phyloP scores from a whole-genome alignment of 2,329 filamentous ascomycete species.

The Chrysosporium keratinophilum region DNA sequence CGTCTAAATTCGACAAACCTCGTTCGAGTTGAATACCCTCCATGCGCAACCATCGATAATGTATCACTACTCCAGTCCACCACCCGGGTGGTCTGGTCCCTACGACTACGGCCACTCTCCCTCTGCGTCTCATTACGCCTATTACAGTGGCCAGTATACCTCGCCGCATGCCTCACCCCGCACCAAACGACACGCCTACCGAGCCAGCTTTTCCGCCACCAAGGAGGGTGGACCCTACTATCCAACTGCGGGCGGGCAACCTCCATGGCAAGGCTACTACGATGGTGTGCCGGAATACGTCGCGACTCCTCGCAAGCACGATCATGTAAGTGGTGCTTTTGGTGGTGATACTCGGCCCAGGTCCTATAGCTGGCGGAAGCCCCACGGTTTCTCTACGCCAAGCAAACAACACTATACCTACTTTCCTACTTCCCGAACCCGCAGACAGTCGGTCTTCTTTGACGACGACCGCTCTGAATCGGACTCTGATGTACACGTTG shows the following conservation, averaged over 20 bases:
- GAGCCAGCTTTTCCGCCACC: constrained; percentile 45
- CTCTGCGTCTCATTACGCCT: constrained; percentile 42
- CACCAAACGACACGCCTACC: constrained; percentile 44
- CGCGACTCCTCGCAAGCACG: constrained; percentile 45
- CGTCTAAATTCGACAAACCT: constrained; percentile 3
- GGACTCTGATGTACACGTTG: constrained; percentile 8
- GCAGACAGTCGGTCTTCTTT: constrained; percentile 46
- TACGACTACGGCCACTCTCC: constrained; percentile 42
- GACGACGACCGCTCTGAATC: constrained; percentile 47
- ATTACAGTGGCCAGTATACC: constrained; percentile 46
- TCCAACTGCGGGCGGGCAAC: constrained; percentile 20
- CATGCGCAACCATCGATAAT: constrained; percentile 27
- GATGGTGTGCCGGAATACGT: constrained; percentile 41
- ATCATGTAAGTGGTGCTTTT: constrained; percentile 57
- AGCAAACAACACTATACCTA: constrained; percentile 19
- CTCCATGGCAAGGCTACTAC: constrained; percentile 35
- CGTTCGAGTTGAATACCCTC: neutral
- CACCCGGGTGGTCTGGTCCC: constrained; percentile 36
- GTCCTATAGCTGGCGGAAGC: constrained; percentile 19
- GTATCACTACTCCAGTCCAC: constrained; percentile 39
- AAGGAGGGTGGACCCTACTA: constrained; percentile 34
- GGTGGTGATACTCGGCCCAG: constrained; percentile 23
- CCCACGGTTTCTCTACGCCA: constrained; percentile 27
- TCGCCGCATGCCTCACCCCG: constrained; percentile 39
- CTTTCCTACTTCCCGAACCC: constrained; percentile 28